These are phyloP conservation scores for Bipolaris bicolor DNA, from an alignment of 2,329 filamentous ascomycete species.

Conservation along the genomic window DNA sequence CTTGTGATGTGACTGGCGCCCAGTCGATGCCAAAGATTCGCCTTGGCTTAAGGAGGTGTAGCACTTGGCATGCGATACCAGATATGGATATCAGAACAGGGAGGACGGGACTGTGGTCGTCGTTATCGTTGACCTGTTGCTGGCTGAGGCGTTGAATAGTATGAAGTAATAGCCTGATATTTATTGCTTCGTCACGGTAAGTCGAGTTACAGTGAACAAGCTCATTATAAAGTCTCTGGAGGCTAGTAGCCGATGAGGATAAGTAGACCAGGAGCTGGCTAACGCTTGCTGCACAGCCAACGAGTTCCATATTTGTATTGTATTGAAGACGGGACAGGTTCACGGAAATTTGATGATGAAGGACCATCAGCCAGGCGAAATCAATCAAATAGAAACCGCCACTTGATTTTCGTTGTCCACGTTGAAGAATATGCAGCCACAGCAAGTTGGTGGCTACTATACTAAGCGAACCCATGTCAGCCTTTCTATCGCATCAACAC, in stretches of 20 bases:
- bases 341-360: not conserved
- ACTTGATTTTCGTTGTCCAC: no score
- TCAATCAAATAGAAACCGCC: not conserved
- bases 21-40: constrained; percentile 3
- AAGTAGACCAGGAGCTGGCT: constrained; percentile 5
- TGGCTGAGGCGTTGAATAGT: constrained; percentile 1
- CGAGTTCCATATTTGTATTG: not conserved
- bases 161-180: not conserved
- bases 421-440: not conserved
- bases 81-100: constrained; percentile 7
- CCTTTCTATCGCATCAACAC: no score
- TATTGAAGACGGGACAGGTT: not conserved
- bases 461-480: no score
- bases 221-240: not conserved
- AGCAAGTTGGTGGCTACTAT: no score
- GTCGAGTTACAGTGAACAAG: not conserved
- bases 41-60: constrained; percentile 1
- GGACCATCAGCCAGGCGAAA: not conserved
- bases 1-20: not conserved
- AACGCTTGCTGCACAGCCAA: constrained; percentile 1
- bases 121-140: not conserved
- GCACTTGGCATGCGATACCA: not conserved
- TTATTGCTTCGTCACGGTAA: constrained; percentile 1
- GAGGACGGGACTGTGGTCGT: not conserved
- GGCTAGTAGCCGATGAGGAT: not conserved